Percentiles rank a stretch among this genome's conserved stretches.
Conservation (phyloP, 2,329 filamentous ascomycete species). For the Penicillium sp. region DNA sequence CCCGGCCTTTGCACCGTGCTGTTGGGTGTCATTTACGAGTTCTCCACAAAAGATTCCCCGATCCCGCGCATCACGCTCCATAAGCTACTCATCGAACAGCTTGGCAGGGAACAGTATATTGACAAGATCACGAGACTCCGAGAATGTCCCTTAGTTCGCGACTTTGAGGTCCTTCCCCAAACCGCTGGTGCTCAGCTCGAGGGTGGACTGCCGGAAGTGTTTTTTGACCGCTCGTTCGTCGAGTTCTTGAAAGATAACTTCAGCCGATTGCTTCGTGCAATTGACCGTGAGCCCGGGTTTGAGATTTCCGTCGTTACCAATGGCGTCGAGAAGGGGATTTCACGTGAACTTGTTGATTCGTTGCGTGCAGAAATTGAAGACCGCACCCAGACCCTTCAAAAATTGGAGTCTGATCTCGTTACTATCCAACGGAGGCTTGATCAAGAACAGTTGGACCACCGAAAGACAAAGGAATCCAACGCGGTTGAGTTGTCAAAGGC, state of each 20-base stretch:
- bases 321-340: slow-evolving; percentile 82
- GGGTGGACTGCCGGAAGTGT: slow-evolving; percentile 70
- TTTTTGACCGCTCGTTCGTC: slow-evolving; percentile 81
- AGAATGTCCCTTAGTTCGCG: slow-evolving; percentile 72
- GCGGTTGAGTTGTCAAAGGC: slow-evolving; percentile 56
- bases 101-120: slow-evolving; percentile 84
- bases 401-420: slow-evolving; percentile 55
- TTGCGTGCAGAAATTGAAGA: slow-evolving; percentile 74
- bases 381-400: slow-evolving; percentile 60
- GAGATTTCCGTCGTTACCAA: slow-evolving; percentile 80
- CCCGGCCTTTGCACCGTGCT: slow-evolving; percentile 82
- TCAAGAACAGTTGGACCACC: slow-evolving; percentile 71
- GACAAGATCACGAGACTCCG: slow-evolving; percentile 76
- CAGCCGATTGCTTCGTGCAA: slow-evolving; percentile 74
- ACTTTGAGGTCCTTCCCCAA: slow-evolving; percentile 83
- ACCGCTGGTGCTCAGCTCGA: slow-evolving; percentile 54
- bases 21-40: slow-evolving; percentile 88
- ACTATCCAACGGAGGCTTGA: slow-evolving; percentile 56
- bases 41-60: slow-evolving; percentile 94
- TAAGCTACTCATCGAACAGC: slow-evolving; percentile 68
- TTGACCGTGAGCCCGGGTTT: slow-evolving; percentile 85
- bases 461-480: slow-evolving; percentile 60
- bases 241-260: slow-evolving; percentile 97
- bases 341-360: slow-evolving; percentile 87
- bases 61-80: slow-evolving; percentile 79